Evolutionary conservation across 2,329 filamentous ascomycete species (phyloP).

Genomic region (Amauroascus niger): DNA sequence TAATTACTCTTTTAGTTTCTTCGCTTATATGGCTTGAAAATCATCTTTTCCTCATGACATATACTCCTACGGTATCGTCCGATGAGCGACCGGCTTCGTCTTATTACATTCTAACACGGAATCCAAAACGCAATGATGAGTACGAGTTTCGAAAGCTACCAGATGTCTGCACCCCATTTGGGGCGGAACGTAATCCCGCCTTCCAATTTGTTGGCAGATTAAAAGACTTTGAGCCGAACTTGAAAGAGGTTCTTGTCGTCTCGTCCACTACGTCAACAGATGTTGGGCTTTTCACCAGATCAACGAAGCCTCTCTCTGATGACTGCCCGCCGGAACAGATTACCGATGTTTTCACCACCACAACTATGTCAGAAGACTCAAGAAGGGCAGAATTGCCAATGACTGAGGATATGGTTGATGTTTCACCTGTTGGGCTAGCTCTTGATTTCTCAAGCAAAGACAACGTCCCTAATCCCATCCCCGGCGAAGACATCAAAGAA

Average conservation of each 20-base stretch:
- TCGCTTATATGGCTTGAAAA: slow-evolving; percentile 84
- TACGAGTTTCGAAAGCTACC: slow-evolving; percentile 66
- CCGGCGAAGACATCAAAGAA: slow-evolving; percentile 65
- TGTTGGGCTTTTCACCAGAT: slow-evolving; percentile 66
- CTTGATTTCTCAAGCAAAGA: slow-evolving; percentile 78
- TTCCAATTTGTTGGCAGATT: slow-evolving; percentile 71
- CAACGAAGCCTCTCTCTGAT: slow-evolving; percentile 56
- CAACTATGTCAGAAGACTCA: slow-evolving; percentile 62
- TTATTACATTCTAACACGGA: slow-evolving; percentile 71
- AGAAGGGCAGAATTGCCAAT: slow-evolving; percentile 67
- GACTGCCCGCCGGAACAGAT: slow-evolving; percentile 52
- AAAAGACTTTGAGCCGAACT: slow-evolving; percentile 65
- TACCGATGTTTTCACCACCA: slow-evolving; percentile 62
- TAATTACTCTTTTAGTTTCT: slow-evolving; percentile 46
- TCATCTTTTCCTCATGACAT: slow-evolving; percentile 68
- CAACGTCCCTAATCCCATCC: slow-evolving; percentile 67
- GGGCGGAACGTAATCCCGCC: slow-evolving; percentile 54
- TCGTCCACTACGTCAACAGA: slow-evolving; percentile 72
- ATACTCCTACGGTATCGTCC: slow-evolving; percentile 51
- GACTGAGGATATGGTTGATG: slow-evolving; percentile 56
- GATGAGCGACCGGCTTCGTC: slow-evolving; percentile 52
- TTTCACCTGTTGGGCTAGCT: slow-evolving; percentile 65
- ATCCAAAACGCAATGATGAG: slow-evolving; percentile 24
- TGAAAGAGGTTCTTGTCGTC: slow-evolving; percentile 73
- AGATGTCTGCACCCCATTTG: slow-evolving; percentile 65